Conservation (phyloP, 1,284 basidiomycete species). For the Vanrija sp. region DNA sequence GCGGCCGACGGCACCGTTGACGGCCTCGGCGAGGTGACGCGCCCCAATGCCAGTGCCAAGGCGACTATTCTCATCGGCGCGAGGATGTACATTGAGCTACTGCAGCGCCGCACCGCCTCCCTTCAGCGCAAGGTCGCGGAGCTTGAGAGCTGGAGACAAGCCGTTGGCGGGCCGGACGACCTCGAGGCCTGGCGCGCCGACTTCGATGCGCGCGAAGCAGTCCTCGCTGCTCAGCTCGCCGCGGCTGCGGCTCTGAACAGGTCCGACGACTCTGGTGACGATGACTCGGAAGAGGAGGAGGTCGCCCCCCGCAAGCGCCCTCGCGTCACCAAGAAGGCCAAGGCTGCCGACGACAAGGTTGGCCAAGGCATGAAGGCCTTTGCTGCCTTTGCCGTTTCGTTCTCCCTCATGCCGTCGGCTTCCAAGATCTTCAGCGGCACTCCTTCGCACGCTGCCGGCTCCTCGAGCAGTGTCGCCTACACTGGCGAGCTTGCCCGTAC, state of each 20-base stretch:
- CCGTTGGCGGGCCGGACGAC: conserved; percentile 35
- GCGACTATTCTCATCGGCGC: conserved; percentile 48
- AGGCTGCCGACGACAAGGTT: conserved; percentile 10
- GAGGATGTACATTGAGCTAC: conserved; percentile 46
- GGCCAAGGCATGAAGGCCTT: conserved; percentile 30
- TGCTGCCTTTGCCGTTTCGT: conserved; percentile 44
- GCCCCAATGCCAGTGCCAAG: conserved; percentile 47
- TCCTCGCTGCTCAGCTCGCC: conserved; percentile 22
- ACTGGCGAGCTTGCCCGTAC: conserved; percentile 13
- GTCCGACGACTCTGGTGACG: conserved; percentile 27
- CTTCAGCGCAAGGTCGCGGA: conserved; percentile 37
- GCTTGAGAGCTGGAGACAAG: conserved; percentile 32
- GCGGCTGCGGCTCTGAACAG: conserved; percentile 18
- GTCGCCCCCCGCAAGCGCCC: conserved; percentile 16
- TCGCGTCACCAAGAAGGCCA: conserved; percentile 19
- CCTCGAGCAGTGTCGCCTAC: background rate
- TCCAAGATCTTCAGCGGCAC: conserved; percentile 22
- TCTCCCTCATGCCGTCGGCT: conserved; percentile 39
- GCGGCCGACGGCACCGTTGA: conserved; percentile 45
- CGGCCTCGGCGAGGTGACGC: conserved; percentile 45
- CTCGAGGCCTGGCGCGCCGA: conserved; percentile 30
- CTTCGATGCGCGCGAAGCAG: conserved; percentile 33
- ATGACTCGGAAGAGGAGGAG: conserved; percentile 30
- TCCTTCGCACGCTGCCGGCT: background rate
- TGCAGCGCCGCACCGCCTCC: conserved; percentile 37